Evolutionary conservation across 179 eudicot genomes (phyloP), one percentile per base, ranked within the genome.

Genomic region (Pouteria campechiana): DNA sequence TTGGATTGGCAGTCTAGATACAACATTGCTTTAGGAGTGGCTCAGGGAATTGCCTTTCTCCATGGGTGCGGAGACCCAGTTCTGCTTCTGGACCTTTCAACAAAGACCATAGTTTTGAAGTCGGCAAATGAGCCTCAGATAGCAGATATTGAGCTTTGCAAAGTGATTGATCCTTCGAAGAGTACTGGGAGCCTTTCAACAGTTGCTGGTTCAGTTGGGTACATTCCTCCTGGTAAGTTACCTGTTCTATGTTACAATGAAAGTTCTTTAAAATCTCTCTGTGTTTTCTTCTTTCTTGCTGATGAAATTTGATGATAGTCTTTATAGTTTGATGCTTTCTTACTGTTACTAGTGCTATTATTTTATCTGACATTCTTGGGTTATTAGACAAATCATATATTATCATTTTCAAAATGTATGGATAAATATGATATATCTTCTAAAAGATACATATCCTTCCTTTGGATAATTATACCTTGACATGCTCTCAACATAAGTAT

Each of bases 161-260:
- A 83, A 65, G 83, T 89, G 48, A 81, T 81, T 27, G 88, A 88
- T 57, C 94, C 93, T 48, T 67, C 74, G 5, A 84, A 75, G 55
- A 75, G 74, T 60, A 75, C 75, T 0, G 63, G 76, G 41, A 84
- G 88, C 57, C 75, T 78, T 52, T 89, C 97, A 5, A 66, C 85
- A 25, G 67, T 89, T 46, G 85, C 93, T 38, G 93, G 88, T 49
- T 75, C 95, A 24, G 85, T 78, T 36, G 97, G 97, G 52, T 89
- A 84, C 34, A 68, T 89, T 42, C 97, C 97, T 46, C 95, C 97
- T 66, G 97, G 97, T 89, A 57, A 52, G 15, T 21, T 38, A 36
- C 18, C 7, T 6, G 20, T 34, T 41, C 6, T n/a, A 32, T 18
- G 9, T 37, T 11, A 18, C 39, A 1, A 22, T 12, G 6, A 39